Conservation (phyloP, 805 yeast species). For the Spathaspora sp. region DNA sequence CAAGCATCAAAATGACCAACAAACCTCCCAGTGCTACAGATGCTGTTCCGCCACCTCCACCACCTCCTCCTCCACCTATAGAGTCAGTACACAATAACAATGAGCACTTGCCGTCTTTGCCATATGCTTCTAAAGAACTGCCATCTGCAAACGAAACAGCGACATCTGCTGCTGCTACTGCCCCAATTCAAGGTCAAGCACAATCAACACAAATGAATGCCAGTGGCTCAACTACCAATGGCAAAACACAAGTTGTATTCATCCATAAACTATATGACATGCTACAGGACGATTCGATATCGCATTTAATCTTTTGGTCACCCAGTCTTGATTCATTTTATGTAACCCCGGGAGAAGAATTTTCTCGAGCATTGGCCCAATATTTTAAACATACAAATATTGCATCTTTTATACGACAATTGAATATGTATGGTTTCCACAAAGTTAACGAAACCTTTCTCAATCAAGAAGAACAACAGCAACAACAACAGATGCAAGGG, state of each 20-base stretch:
- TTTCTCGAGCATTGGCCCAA: slow-evolving; percentile 63
- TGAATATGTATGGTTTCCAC: slow-evolving; percentile 45
- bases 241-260: slow-evolving; percentile 49
- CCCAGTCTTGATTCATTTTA: slow-evolving; percentile 66
- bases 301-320: slow-evolving; percentile 86
- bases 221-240: slow-evolving; percentile 5
- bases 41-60: neutral
- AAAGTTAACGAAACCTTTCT: slow-evolving; percentile 40
- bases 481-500: slow-evolving; percentile 4
- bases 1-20: neutral
- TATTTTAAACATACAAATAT: slow-evolving; percentile 49
- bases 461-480: slow-evolving; percentile 12
- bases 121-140: neutral
- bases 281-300: slow-evolving; percentile 73
- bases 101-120: neutral
- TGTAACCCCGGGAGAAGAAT: slow-evolving; percentile 83
- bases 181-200: neutral
- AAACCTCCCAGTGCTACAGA: neutral
- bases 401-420: slow-evolving; percentile 40
- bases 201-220: neutral
- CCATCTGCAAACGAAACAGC: neutral
- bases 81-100: neutral
- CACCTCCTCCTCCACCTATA: neutral
- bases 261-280: slow-evolving; percentile 88
- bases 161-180: neutral